Base-by-base conservation (phyloP, 805 yeast genomes). In the Monosporozyma yasuniensis region DNA sequence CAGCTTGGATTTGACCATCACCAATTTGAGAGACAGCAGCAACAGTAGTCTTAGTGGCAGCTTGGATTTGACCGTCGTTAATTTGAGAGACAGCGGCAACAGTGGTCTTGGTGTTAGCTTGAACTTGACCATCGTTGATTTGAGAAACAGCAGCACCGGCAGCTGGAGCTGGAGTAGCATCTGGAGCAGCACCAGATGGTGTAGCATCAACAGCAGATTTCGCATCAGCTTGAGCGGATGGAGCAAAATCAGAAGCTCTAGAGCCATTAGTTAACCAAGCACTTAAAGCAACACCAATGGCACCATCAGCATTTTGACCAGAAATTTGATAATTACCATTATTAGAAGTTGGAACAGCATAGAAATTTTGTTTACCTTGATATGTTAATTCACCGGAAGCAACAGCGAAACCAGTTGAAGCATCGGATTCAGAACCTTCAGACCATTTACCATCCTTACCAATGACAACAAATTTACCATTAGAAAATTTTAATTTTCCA, bases 361-460 rank as follows among this genome's bases (percentile, higher is more conserved):
- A 60, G 66, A 73, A 76, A 38, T 58, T 67, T 25, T 60, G 54
- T 19, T 53, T 46, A 43, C 47, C 44, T 11, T 47, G 25, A 18
- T 27, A 55, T 14, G 48, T 51, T 38, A 55, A 25, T 23, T 32
- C 14, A 18, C 52, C 50, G 14, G 23, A 28, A 3, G 44, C 18
- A 54, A 76, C 64, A n/a, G 75, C 56, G 58, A 74, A 77, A 3
- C 75, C 72, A 14, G 44, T 42, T 16, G 69, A 49, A 37, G 65
- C 53, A 11, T 49, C 48, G 42, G 57, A 47, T 50, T 56, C 61
- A 21, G 57, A 49, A 42, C 63, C 62, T 34, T 54, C 56, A 5
- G 46, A 53, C 11, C 59, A 47, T 23, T 56, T 38, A 43, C 64
- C 63, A 41, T 56, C 61, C 11, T 50, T 46, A 47, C 47, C 51